These are phyloP conservation scores for Saturnispora halmiae DNA, from an alignment of 805 yeast genomes.

Conservation along the genomic window DNA sequence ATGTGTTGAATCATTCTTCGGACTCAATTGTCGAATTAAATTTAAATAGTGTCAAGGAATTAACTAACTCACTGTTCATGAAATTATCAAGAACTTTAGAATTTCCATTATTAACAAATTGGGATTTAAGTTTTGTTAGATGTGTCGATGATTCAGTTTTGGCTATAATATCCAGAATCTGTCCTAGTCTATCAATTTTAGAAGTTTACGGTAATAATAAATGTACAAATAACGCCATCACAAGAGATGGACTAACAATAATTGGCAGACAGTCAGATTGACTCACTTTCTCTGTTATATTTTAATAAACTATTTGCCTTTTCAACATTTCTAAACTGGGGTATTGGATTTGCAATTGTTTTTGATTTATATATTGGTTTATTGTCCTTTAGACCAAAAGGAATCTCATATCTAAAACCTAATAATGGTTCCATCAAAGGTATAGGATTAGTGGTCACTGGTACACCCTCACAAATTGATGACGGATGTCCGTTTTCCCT, in stretches of 20 bases:
- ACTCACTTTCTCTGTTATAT: slow-evolving; percentile 27
- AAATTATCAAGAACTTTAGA: slow-evolving; percentile 34
- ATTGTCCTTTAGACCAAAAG: slow-evolving; percentile 11
- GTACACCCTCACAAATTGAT: slow-evolving; percentile 31
- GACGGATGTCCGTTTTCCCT: slow-evolving; percentile 33
- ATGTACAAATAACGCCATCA: slow-evolving; percentile 46
- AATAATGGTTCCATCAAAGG: neutral
- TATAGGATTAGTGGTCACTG: slow-evolving; percentile 33
- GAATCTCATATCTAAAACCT: slow-evolving; percentile 4
- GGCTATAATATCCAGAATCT: slow-evolving; percentile 46
- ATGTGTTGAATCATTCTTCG: slow-evolving; percentile 53
- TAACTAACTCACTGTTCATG: slow-evolving; percentile 44
- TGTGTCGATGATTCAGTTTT: slow-evolving; percentile 62
- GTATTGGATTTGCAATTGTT: slow-evolving; percentile 31
- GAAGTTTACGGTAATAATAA: slow-evolving; percentile 78
- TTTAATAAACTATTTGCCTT: slow-evolving; percentile 43
- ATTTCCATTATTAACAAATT: slow-evolving; percentile 52
- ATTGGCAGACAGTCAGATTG: slow-evolving; percentile 59
- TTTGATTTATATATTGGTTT: neutral
- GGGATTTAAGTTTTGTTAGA: slow-evolving; percentile 77
- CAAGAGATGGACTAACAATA: slow-evolving; percentile 47
- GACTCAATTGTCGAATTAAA: slow-evolving; percentile 59
- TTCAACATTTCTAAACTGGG: slow-evolving; percentile 57
- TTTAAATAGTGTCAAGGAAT: slow-evolving; percentile 59
- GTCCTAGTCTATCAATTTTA: slow-evolving; percentile 53